phyloP scores from a whole-genome alignment of 164 flowering plant genomes.

The grape (Vitis vinifera) region DNA sequence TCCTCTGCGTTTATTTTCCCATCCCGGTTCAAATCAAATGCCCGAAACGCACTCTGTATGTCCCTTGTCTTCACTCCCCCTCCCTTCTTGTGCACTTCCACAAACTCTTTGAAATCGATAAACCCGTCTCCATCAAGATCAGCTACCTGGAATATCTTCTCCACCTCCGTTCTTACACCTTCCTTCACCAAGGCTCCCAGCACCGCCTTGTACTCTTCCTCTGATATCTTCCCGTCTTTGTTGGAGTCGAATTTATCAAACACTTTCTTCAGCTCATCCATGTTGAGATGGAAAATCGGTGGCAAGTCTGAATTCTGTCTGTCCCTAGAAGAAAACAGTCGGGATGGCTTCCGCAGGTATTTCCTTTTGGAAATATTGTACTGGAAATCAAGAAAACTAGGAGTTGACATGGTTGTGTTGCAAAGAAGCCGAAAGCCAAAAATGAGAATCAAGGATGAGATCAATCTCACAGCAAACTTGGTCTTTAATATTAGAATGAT shows the following conservation, averaged over 20 bases:
- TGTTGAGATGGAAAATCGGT: constrained; percentile 37
- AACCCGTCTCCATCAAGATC: constrained; percentile 78
- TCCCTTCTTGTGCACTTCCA: constrained; percentile 57
- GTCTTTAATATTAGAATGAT: constrained; percentile 1
- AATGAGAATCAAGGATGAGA: neutral
- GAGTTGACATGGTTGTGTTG: constrained; percentile 35
- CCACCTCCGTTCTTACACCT: constrained; percentile 37
- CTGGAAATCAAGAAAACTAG: constrained; percentile 58
- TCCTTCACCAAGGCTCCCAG: constrained; percentile 51
- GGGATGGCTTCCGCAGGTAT: constrained; percentile 39
- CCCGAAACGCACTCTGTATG: constrained; percentile 58
- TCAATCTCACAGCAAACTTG: neutral
- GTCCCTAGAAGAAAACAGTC: constrained; percentile 32
- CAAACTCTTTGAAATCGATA: constrained; percentile 75
- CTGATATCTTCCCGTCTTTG: constrained; percentile 79
- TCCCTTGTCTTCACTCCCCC: constrained; percentile 59
- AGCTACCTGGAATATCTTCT: constrained; percentile 54
- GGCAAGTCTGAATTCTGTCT: constrained; percentile 37
- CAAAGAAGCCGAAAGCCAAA: neutral
- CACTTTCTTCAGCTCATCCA: constrained; percentile 60
- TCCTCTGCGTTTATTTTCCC: constrained; percentile 80
- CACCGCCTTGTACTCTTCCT: constrained; percentile 51
- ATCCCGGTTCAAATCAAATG: constrained; percentile 66
- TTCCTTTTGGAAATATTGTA: constrained; percentile 50
- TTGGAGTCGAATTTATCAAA: constrained; percentile 68